Evolutionary conservation across 345 rosid genomes (phyloP).

Genomic region (Alliaria petiolata): DNA sequence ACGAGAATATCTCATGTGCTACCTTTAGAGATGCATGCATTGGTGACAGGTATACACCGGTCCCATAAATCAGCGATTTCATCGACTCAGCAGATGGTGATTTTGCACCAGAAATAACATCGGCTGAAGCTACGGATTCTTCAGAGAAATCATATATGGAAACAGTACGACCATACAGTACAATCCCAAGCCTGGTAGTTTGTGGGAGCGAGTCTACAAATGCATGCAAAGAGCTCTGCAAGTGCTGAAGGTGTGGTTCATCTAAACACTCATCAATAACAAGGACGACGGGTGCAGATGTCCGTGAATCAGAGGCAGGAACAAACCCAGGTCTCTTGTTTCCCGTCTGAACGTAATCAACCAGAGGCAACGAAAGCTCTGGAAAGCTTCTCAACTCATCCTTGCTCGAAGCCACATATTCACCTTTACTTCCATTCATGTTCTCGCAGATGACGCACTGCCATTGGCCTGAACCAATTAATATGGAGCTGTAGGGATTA

Average conservation of each 20-base stretch:
- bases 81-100: constrained; percentile 70
- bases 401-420: constrained; percentile 70
- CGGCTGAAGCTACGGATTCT: constrained; percentile 90
- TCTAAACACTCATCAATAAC: constrained; percentile 96
- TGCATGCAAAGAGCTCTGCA: constrained; percentile 97
- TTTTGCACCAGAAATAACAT: constrained; percentile 90
- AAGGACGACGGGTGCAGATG: constrained; percentile 81
- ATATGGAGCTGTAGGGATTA: constrained; percentile 72
- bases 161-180: constrained; percentile 77
- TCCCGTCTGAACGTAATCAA: constrained; percentile 88
- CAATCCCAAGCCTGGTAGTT: constrained; percentile 76
- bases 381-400: constrained; percentile 70
- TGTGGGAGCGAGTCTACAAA: constrained; percentile 82
- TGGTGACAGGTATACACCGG: constrained; percentile 87
- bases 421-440: constrained; percentile 84
- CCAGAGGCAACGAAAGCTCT: constrained; percentile 69
- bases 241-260: constrained; percentile 91
- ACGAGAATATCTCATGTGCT: constrained; percentile 87
- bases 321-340: constrained; percentile 79
- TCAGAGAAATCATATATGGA: constrained; percentile 93
- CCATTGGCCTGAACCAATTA: constrained; percentile 96
- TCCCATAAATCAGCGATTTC: constrained; percentile 85
- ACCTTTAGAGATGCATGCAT: constrained; percentile 95
- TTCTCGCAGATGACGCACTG: constrained; percentile 77
- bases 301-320: constrained; percentile 86